A percentile compares a stretch with the other conserved stretches of the same genome.
These are phyloP conservation scores for Madurella fahalii DNA, from an alignment of 2,329 filamentous ascomycete species.

Conservation along the genomic window DNA sequence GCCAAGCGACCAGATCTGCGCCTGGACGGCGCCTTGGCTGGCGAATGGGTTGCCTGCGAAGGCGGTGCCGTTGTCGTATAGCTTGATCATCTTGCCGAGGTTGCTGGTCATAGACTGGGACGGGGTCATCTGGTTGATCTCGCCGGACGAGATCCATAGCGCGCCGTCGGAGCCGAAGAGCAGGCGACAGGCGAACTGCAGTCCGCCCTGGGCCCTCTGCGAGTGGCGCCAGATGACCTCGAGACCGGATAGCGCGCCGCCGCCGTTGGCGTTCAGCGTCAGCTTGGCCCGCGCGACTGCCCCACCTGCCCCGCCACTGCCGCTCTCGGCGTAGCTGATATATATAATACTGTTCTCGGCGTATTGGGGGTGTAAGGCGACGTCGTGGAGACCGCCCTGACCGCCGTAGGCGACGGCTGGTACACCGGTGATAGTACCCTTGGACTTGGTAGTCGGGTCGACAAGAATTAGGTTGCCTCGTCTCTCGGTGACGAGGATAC, in stretches of 20 bases:
- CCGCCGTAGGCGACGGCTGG: constrained; percentile 32
- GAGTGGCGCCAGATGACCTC: constrained; percentile 35
- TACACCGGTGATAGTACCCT: constrained; percentile 31
- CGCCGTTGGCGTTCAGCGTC: constrained; percentile 28
- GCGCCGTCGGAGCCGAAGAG: constrained; percentile 30
- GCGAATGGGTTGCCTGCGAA: constrained; percentile 33
- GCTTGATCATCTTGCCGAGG: constrained; percentile 34
- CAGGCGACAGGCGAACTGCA: constrained; percentile 32
- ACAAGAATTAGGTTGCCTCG: constrained; percentile 30
- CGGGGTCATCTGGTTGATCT: constrained; percentile 32
- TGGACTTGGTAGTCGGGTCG: constrained; percentile 29
- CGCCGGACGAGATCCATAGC: constrained; percentile 33
- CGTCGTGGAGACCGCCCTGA: constrained; percentile 33
- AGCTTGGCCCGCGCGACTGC: constrained; percentile 33
- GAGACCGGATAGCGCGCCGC: constrained; percentile 29
- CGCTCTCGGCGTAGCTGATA: constrained; percentile 33
- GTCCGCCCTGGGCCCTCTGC: constrained; percentile 27
- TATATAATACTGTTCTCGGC: constrained; percentile 31
- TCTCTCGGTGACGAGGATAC: constrained; percentile 33
- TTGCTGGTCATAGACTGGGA: constrained; percentile 32
- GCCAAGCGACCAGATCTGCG: constrained; percentile 33
- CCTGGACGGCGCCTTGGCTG: constrained; percentile 27
- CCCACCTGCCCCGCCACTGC: constrained; percentile 26
- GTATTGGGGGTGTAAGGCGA: constrained; percentile 33
- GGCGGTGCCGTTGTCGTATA: constrained; percentile 33